These are phyloP conservation scores for Metschnikowia picachoensis DNA, from an alignment of 805 yeast genomes.

Conservation along the genomic window DNA sequence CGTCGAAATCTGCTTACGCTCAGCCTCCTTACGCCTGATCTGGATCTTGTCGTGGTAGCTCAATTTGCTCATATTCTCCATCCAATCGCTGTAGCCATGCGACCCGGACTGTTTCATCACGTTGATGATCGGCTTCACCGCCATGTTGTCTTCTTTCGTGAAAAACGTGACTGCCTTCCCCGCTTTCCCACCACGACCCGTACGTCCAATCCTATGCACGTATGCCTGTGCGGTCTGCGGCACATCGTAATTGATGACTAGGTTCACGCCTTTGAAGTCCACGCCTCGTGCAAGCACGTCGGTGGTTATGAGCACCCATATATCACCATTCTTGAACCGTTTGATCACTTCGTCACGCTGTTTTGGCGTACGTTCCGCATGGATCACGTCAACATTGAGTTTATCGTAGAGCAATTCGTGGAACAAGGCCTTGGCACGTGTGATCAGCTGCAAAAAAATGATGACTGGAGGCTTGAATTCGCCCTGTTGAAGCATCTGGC, in stretches of 20 bases:
- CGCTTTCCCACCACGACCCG: conserved; percentile 88
- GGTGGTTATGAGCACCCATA: conserved; percentile 96
- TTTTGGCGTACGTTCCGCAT: conserved; percentile 85
- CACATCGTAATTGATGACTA: conserved; percentile 94
- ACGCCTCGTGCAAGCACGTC: conserved; percentile 96
- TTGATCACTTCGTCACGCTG: conserved; percentile 86
- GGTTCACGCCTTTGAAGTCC: conserved; percentile 91
- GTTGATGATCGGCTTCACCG: conserved; percentile 79
- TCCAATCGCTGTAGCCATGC: conserved; percentile 71
- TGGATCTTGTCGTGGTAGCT: conserved; percentile 58
- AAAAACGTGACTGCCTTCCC: conserved; percentile 91
- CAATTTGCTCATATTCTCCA: conserved; percentile 66
- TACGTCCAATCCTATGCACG: conserved; percentile 97
- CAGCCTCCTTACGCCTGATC: conserved; percentile 53
- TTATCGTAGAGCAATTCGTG: conserved; percentile 91
- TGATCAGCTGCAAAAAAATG: conserved; percentile 85
- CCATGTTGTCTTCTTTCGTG: conserved; percentile 80
- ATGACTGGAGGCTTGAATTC: conserved; percentile 90
- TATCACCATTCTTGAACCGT: conserved; percentile 80
- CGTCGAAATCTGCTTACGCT: conserved; percentile 77
- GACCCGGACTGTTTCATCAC: conserved; percentile 94
- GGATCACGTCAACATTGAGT: conserved; percentile 91
- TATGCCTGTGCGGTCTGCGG: conserved; percentile 92
- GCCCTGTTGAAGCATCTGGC: conserved; percentile 81
- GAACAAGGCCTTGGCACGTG: conserved; percentile 91